Percentiles rank a stretch among this genome's conserved stretches.
Conservation (phyloP, 139 green algal genomes). For the Trebouxia sp. region DNA sequence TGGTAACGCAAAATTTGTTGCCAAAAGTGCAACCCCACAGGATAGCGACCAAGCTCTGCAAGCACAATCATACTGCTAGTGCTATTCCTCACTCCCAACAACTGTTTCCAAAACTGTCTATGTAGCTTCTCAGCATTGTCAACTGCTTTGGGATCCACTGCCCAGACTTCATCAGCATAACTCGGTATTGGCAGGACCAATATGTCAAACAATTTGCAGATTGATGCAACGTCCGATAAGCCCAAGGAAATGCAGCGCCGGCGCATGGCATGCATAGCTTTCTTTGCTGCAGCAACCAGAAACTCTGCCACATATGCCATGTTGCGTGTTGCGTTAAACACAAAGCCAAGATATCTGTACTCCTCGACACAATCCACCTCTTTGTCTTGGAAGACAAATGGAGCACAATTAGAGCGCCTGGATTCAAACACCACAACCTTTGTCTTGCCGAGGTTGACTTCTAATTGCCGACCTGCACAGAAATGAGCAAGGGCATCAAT, state of each 20-base stretch:
- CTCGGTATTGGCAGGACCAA: neutral
- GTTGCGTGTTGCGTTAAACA: neutral
- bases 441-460: slow-evolving; percentile 4
- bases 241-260: neutral
- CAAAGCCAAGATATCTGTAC: neutral
- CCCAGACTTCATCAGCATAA: neutral
- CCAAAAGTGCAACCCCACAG: neutral
- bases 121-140: neutral
- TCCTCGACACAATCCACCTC: neutral
- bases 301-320: neutral
- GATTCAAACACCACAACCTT: neutral
- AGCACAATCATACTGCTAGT: neutral
- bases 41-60: neutral
- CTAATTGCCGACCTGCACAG: neutral
- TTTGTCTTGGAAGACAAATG: neutral
- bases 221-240: neutral
- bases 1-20: neutral
- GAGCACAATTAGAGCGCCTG: neutral
- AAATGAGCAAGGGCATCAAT: neutral
- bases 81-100: neutral
- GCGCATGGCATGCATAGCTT: neutral
- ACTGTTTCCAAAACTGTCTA: neutral
- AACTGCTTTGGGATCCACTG: neutral
- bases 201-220: neutral
- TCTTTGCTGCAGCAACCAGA: neutral